A percentile compares a stretch with the other conserved stretches of the same genome.
Evolutionary conservation across 208 protist species (phyloP).

Genomic region (Crithidia sp.): DNA sequence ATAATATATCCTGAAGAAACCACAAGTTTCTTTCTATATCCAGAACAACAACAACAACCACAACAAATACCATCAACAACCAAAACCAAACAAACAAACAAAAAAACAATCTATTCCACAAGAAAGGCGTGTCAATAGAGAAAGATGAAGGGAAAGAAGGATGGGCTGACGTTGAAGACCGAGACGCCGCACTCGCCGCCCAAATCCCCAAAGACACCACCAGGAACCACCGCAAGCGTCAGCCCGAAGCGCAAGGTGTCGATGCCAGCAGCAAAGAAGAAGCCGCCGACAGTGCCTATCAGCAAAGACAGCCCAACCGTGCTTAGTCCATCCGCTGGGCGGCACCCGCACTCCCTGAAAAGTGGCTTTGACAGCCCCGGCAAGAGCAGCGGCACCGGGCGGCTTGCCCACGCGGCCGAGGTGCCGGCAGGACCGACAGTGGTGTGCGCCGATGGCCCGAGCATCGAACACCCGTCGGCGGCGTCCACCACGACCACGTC

Average conservation of each 20-base stretch:
- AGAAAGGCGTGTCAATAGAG: neutral
- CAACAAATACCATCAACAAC: neutral
- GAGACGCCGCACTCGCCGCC: conserved; percentile 13
- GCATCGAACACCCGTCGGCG: conserved; percentile 1
- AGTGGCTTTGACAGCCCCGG: neutral
- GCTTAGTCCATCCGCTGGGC: conserved; percentile 20
- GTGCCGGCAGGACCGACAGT: conserved; percentile 6
- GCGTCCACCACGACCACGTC: conserved; percentile 14
- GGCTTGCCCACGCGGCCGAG: neutral
- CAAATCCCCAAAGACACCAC: conserved; percentile 14
- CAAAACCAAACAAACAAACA: neutral
- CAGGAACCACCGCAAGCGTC: neutral
- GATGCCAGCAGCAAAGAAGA: conserved; percentile 30
- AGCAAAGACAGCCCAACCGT: conserved; percentile 25
- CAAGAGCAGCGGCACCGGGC: neutral
- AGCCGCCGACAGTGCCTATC: conserved; percentile 28
- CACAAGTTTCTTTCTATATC: too few species aligned
- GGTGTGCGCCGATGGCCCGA: conserved; percentile 8
- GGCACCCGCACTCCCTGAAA: conserved; percentile 20
- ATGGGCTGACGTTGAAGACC: conserved; percentile 16
- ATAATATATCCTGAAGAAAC: too few species aligned
- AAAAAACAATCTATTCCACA: neutral
- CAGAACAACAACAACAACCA: too few species aligned
- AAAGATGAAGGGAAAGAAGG: conserved; percentile 18
- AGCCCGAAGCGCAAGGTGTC: conserved; percentile 15